Base-by-base conservation (phyloP, 371 early-diverging fungal species). In the Cladochytrium tenue region DNA sequence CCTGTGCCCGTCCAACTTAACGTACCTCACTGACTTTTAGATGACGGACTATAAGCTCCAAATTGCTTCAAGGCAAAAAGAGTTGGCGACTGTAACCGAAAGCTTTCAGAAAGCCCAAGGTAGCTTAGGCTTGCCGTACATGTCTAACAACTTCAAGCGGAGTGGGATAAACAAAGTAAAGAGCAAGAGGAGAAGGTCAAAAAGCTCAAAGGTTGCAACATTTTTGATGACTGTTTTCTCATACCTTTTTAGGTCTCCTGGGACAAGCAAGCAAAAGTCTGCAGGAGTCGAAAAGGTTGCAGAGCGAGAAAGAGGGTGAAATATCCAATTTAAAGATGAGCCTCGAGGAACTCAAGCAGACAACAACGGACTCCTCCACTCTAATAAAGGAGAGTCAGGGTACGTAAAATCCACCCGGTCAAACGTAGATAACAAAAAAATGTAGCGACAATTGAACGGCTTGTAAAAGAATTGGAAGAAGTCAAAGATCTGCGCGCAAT, bases 21-120 rank as follows among this genome's bases (percentile, higher is more conserved):
- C n/a, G n/a, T n/a, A n/a, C n/a, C n/a, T n/a, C n/a, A n/a, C n/a
- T n/a, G 7, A 25, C 23, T 3, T 23, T 1, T 23, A 67, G 68
- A 60, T 70, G 4, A 70, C 52, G 58, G 71, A 70, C 51, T 59
- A 64, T 17, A 59, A 66, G 33, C 23, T 70, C n/a, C 71, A 70
- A 53, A 66, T 70, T 51, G 71, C 71, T 15, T 53, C 34, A 15
- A 34, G 66, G 10, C 66, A 70, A n/a, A 62, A 58, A 10, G 71
- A 70, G 28, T 32, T 62, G 23, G 66, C 60, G 13, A 32, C 27
- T 2, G 20, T 61, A 7, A n/a, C 23, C 7, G 71, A 70, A 27
- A 13, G 55, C 23, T 23, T 61, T 25, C 68, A 87, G 87, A 78
- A 84, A 76, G 78, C 91, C 88, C 80, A 89, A 90, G 74, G 90